Base-by-base conservation (phyloP, 768 basidiomycete species). In the Tylopilus subfusipes region DNA sequence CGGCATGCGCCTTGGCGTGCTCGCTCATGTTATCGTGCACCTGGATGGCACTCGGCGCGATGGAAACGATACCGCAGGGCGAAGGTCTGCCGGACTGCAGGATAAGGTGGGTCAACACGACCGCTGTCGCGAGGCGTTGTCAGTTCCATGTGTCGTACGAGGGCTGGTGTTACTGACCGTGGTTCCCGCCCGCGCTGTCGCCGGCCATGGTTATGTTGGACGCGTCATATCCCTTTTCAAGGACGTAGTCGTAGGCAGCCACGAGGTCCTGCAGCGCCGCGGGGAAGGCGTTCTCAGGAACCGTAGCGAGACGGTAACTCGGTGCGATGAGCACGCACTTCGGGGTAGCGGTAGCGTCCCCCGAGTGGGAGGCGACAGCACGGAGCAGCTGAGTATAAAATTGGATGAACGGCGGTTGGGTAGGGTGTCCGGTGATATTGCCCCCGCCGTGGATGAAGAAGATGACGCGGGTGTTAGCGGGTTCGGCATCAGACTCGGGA, bases 31-130 rank as follows among this genome's bases (percentile, higher is more conserved):
- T 2, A 12, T 58, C 48, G 2, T 3, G 16, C 4, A 63, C 67
- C 6, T n/a, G 54, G 11, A 46, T 44, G 10, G 54, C 22, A 5
- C 0, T 5, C 0, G 88, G 87, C 0, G 84, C 73, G 29, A 88
- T 74, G 21, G 85, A 70, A 24, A 82, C 71, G 57, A 90, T 68
- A 56, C 86, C 82, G 0, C 70, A 65, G 42, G 82, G 81, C 33
- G 85, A 71, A 4, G 72, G 71, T 42, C 71, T 40, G 64, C n/a
- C 81, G 22, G 83, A 82, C 69, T 88, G 85, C 54, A 76, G 72
- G 39, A 81, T 67, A 22, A 70, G 61, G 40, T 68, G 67, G 8
- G 68, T 56, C 27, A 68, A 38, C 5, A 68, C 51, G 11, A 69
- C 3, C 22, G 68, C 68, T 24, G 33, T 39, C 9, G 24, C 27